Percentiles rank a stretch among this genome's conserved stretches.
phyloP scores from a whole-genome alignment of 2,329 filamentous ascomycete species.

The Leptographium wingfieldii region DNA sequence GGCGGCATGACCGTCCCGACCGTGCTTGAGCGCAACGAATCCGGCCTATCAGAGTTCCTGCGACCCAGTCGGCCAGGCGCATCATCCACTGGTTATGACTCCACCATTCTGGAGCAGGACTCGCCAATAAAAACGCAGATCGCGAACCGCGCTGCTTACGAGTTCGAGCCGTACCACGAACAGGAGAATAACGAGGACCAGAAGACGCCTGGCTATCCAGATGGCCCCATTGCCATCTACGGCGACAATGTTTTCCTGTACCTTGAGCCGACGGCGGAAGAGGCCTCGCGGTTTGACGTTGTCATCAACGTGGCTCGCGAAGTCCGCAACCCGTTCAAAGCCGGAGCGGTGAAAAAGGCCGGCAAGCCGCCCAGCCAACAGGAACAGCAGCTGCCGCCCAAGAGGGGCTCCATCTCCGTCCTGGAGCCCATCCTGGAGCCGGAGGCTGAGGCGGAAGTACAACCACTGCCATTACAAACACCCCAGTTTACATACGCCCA shows the following conservation, averaged over 20 bases:
- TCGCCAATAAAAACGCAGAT: conserved; percentile 49
- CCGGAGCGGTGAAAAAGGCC: not conserved
- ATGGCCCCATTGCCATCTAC: conserved; percentile 73
- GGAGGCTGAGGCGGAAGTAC: not conserved
- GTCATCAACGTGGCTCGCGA: conserved; percentile 78
- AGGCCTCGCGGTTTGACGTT: conserved; percentile 66
- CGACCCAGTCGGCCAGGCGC: conserved; percentile 34
- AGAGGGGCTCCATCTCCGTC: conserved; percentile 30
- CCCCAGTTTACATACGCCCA: conserved; percentile 8
- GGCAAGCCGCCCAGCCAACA: conserved; percentile 33
- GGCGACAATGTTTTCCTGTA: conserved; percentile 68
- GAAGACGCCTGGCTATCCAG: conserved; percentile 70
- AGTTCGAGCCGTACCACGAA: conserved; percentile 49
- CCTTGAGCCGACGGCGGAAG: conserved; percentile 64
- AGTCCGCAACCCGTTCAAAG: conserved; percentile 61
- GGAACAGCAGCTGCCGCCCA: conserved; percentile 26
- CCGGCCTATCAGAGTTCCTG: conserved; percentile 45
- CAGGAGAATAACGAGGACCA: conserved; percentile 65
- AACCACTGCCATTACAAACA: not conserved
- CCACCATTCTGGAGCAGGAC: conserved; percentile 39
- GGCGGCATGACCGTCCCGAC: conserved; percentile 54
- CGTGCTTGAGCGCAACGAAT: conserved; percentile 45
- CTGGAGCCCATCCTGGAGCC: conserved; percentile 5
- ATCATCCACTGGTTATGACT: conserved; percentile 20
- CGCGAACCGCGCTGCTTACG: conserved; percentile 44